These are phyloP conservation scores for Gossypium australe DNA, from an alignment of 345 rosid genomes.

Conservation along the genomic window DNA sequence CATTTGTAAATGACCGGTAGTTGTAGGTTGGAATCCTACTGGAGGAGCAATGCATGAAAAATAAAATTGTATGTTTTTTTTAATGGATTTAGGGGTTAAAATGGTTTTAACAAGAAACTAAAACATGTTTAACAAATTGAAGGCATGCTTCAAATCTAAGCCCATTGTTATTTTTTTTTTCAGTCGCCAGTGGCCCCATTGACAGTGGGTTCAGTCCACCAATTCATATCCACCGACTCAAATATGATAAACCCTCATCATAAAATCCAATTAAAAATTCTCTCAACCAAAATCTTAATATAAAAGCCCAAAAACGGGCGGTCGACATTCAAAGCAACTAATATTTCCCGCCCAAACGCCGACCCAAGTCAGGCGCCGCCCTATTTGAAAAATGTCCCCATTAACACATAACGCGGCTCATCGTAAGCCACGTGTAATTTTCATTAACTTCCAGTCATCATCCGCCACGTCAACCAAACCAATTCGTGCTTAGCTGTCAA, in stretches of 20 bases:
- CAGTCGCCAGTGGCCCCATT: background rate
- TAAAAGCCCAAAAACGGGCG: background rate
- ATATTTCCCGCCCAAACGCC: conserved; percentile 38
- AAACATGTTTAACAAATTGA: background rate
- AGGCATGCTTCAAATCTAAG: background rate
- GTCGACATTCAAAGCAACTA: background rate
- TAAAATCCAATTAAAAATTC: background rate
- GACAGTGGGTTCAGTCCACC: background rate
- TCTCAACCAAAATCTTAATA: background rate
- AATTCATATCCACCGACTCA: background rate
- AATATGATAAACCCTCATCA: too few relatives aligned
- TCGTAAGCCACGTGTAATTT: conserved; percentile 17
- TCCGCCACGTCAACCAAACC: conserved; percentile 22
- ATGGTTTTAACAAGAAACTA: background rate
- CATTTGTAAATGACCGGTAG: too few relatives aligned
- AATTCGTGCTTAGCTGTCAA: conserved; percentile 27
- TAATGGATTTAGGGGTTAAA: too few relatives aligned
- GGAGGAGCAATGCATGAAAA: too few relatives aligned
- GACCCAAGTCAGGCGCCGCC: conserved; percentile 24
- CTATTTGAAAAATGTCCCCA: conserved; percentile 8
- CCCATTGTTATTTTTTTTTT: background rate
- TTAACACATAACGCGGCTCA: background rate
- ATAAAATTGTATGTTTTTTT: too few relatives aligned
- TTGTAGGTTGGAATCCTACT: too few relatives aligned
- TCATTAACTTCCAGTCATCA: background rate